Evolutionary conservation across 352 stramenopile species (phyloP), one percentile per base, ranked within the genome.

Genomic region (Saprolegnia diclina): DNA sequence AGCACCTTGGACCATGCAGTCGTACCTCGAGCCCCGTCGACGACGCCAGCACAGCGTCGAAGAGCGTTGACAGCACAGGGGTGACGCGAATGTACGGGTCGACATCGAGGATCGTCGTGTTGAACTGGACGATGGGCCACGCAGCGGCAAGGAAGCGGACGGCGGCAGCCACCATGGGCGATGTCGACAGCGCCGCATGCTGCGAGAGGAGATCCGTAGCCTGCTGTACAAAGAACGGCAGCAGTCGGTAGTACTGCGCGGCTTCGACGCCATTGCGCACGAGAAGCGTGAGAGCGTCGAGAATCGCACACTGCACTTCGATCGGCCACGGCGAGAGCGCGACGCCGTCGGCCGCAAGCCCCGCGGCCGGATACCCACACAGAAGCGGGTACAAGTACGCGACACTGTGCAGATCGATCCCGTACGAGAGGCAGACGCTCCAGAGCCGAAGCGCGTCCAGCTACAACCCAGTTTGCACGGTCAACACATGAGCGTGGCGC

Each of bases 361-460:
- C 67, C 10, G 50, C 35, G 11, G 53, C 56, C 21, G 62, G 54
- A 48, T 85, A 85, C 16, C 76, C 64, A 21, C 77, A 87, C 10
- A 91, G 63, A 37, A 85, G 57, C 0, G 82, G 75, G 54, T 83
- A 90, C 19, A 89, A 38, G 62, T 91, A 91, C 29, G 76, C 75
- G 29, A 91, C 85, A 22, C 82, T 87, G 67, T 88, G 79, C 37
- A 87, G 85, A 53, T 91, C 82, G 11, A 91, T 69, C 9, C 76
- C 76, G 65, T 89, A 91, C n/a, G 73, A 71, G 0, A 91, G 74
- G 0, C 87, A 77, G 57, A 87, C 72, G 21, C 81, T 78, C 82
- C 82, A 91, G 26, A 89, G 77, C 0, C 80, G 79, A 18, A 89
- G 67, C 22, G 78, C 85, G 59, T 88, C 79, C 14, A 80, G 52